These are phyloP conservation scores for Cercospora sp. DNA, from an alignment of 2,329 filamentous ascomycete genomes.

Conservation along the genomic window DNA sequence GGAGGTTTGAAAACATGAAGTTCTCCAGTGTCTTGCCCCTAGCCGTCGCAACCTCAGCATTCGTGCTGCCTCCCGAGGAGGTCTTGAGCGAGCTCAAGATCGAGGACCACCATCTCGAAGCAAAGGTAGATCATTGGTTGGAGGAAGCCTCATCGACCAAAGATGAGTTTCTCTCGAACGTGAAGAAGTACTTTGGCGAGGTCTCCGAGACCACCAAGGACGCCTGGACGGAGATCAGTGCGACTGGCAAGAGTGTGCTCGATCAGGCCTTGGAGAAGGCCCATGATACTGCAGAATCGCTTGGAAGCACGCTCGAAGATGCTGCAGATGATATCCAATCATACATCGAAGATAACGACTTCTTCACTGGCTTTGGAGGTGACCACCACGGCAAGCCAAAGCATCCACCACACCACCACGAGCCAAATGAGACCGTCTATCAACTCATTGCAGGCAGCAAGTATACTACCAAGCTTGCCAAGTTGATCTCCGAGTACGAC, in stretches of 20 bases:
- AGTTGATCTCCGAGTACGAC: conserved; percentile 71
- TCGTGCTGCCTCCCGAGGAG: conserved; percentile 56
- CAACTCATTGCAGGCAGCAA: conserved; percentile 74
- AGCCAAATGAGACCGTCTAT: conserved; percentile 72
- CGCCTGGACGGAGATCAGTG: conserved; percentile 25
- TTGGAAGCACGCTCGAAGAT: conserved; percentile 47
- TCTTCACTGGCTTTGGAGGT: conserved; percentile 41
- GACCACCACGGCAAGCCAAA: conserved; percentile 28
- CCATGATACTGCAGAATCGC: conserved; percentile 41
- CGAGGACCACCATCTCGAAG: conserved; percentile 41
- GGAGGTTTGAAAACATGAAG: conserved; percentile 47
- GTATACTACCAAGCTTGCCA: conserved; percentile 73
- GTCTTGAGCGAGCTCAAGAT: conserved; percentile 48
- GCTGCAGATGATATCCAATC: conserved; percentile 49
- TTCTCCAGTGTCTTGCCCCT: conserved; percentile 52
- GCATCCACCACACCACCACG: conserved; percentile 42
- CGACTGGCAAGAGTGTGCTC: conserved; percentile 33
- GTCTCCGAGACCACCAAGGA: conserved; percentile 26
- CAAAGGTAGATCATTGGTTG: conserved; percentile 31
- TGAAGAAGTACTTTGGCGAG: conserved; percentile 39
- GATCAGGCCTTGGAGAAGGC: conserved; percentile 38
- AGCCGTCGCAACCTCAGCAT: conserved; percentile 52
- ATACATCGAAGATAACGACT: conserved; percentile 47
- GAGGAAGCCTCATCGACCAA: conserved; percentile 39
- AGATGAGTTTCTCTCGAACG: conserved; percentile 40